phyloP scores from a whole-genome alignment of 169 alveolate species.

The Plasmodium malariae region DNA sequence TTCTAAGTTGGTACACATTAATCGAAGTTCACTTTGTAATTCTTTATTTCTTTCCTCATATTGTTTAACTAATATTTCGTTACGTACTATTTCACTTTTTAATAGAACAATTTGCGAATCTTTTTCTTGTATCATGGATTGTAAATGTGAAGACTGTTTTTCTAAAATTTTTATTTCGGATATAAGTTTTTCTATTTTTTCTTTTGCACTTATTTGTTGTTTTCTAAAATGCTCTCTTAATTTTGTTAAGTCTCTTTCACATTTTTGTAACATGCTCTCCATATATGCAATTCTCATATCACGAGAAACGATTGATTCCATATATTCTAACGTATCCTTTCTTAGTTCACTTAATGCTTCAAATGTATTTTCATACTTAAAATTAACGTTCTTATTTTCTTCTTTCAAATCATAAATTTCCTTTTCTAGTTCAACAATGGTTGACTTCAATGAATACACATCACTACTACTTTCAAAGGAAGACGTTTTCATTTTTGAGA shows the following conservation, averaged over 20 bases:
- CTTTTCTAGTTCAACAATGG: conserved; percentile 63
- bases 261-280: conserved; percentile 72
- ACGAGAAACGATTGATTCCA: conserved; percentile 77
- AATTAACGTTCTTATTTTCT: conserved; percentile 70
- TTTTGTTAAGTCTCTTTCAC: conserved; percentile 69
- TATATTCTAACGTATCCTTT: conserved; percentile 75
- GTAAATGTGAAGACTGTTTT: conserved; percentile 68
- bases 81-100: conserved; percentile 75
- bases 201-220: conserved; percentile 33
- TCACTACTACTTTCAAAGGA: conserved; percentile 26
- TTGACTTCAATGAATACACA: conserved; percentile 40
- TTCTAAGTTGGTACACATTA: conserved; percentile 75
- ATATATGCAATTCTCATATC: conserved; percentile 75
- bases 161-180: conserved; percentile 66
- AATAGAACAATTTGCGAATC: conserved; percentile 73
- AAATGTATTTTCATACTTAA: conserved; percentile 75
- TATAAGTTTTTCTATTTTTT: conserved; percentile 28
- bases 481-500: background rate
- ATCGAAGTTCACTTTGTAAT: conserved; percentile 55
- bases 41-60: conserved; percentile 76
- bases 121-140: conserved; percentile 73
- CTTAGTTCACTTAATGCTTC: conserved; percentile 71
- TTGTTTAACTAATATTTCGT: conserved; percentile 48
- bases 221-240: conserved; percentile 38
- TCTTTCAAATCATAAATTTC: conserved; percentile 67